Conservation (phyloP, 163 green algal genomes). For the Picocystis sp. region DNA sequence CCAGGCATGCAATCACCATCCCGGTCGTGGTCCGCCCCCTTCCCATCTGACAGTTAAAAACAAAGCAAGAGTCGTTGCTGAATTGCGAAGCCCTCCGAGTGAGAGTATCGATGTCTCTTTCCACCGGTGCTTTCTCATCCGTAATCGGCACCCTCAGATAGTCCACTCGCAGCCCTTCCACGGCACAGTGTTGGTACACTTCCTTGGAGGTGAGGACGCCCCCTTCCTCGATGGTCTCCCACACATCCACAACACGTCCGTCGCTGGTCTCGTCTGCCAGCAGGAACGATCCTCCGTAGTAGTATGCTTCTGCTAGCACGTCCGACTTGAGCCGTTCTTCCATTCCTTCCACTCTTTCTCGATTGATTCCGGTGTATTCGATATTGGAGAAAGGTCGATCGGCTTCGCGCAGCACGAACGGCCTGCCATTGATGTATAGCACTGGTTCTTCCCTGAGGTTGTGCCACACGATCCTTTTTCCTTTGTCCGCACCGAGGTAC, state of each 20-base stretch:
- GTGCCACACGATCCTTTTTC: conserved; percentile 63
- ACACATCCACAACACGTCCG: conserved; percentile 59
- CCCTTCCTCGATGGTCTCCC: conserved; percentile 63
- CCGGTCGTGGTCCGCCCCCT: conserved; percentile 78
- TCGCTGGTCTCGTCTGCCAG: conserved; percentile 74
- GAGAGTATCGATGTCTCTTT: conserved; percentile 48
- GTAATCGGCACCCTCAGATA: conserved; percentile 84
- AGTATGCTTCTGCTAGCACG: conserved; percentile 32
- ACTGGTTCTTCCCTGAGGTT: conserved; percentile 91
- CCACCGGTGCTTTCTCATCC: conserved; percentile 88
- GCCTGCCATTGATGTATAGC: conserved; percentile 80
- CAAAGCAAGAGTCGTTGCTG: conserved; percentile 16
- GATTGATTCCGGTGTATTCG: conserved; percentile 87
- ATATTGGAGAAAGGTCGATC: conserved; percentile 87
- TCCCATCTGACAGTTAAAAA: conserved; percentile 98
- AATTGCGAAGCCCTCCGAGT: neutral
- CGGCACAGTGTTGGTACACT: conserved; percentile 58
- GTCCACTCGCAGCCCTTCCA: conserved; percentile 41
- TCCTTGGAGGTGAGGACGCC: conserved; percentile 80
- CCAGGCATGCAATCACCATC: conserved; percentile 76
- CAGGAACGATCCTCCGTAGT: conserved; percentile 59
- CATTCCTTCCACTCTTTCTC: conserved; percentile 73
- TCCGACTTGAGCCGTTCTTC: conserved; percentile 73
- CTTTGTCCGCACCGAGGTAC: conserved; percentile 35
- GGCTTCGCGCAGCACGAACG: conserved; percentile 81